Evolutionary conservation across 2,329 filamentous ascomycete species (phyloP), one percentile per base, ranked within the genome.

Genomic region (Botrytis medusae): DNA sequence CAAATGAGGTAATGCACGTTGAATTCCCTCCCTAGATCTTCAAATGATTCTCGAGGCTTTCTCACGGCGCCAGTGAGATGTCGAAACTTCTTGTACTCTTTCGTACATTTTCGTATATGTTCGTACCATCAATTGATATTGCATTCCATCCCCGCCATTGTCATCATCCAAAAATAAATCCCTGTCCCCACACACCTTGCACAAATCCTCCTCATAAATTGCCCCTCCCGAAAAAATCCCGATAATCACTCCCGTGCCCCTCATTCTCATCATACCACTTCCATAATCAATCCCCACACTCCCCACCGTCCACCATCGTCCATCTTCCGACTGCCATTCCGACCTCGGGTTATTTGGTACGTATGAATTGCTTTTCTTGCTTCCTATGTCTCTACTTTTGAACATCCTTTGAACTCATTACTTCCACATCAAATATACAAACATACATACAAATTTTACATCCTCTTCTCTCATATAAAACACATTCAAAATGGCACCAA

Each of bases 401-500:
- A 9, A 34, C 22, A 25, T 20, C 32, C 29, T 25, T 40, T 29
- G 8, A n/a, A 32, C 34, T 46, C 42, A 46, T 29, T 16, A 40
- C 20, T 40, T 22, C 16, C 5, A 29, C n/a, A 29, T 29, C 4
- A 8, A 46, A 37, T 22, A 63, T 5, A 16, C 48, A n/a, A 12
- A 29, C 22, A n/a, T 16, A 48, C n/a, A 65, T n/a, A 46, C 34
- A 12, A 32, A 40, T 44, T n/a, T 4, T 10, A 22, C 14, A 40
- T 22, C 64, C 48, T 29, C 29, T 9, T 42, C 42, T 34, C 29
- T 20, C 34, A 59, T 32, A 54, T 18, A 18, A 60, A 18, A 69
- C 32, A 18, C 6, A 29, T 12, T 40, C 51, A 54, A 57, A 65
- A 80, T 79, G 78, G 72, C 75, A 63, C 83, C 86, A 22, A 84